Evolutionary conservation across 192 early-diverging fungal genomes (phyloP), one percentile per base, ranked within the genome.

Genomic region (Pilaira anomala): DNA sequence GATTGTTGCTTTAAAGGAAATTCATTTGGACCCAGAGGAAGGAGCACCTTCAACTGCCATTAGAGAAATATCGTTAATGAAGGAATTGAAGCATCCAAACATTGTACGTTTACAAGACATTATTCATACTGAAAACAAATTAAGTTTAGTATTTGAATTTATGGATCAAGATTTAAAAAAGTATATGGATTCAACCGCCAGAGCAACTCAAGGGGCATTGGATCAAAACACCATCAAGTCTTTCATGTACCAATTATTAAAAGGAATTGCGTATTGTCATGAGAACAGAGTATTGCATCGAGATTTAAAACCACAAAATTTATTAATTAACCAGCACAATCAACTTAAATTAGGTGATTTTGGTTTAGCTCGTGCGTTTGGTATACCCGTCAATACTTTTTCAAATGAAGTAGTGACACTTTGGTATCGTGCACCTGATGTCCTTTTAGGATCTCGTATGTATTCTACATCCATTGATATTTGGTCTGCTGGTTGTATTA

Each of bases 371-470:
- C 81, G 90, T 65, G 87, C 88, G 6, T 88, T 89, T 75, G 91
- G 91, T 22, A 89, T 92, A 54, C 90, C 91, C 16, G 90, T 93
- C 61, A 89, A 94, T 68, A 95, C 95, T 19, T 98, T 95, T 67
- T 96, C 95, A 19, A 95, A 97, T 76, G 96, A 98, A 76, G 96
- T 98, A 16, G 96, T 98, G 22, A 98, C 96, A 12, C 83, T 98
- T 36, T 98, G 96, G 96, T 98, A 98, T 69, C 87, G 97, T 52
- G 91, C 95, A 16, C 95, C 94, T 0, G 95, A 98, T 77, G 92
- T 98, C 14, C 78, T 98, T 12, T 80, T 98, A 24, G 96, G 96
- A 6, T 96, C 94, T 30, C 84, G 92, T 57, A 91, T 89, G 71
- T 98, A 98, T 77, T 86, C 88, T 14, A 96, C 90, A 5, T 91